phyloP scores from a whole-genome alignment of 2,329 filamentous ascomycete species.

The Byssochlamys sp. region DNA sequence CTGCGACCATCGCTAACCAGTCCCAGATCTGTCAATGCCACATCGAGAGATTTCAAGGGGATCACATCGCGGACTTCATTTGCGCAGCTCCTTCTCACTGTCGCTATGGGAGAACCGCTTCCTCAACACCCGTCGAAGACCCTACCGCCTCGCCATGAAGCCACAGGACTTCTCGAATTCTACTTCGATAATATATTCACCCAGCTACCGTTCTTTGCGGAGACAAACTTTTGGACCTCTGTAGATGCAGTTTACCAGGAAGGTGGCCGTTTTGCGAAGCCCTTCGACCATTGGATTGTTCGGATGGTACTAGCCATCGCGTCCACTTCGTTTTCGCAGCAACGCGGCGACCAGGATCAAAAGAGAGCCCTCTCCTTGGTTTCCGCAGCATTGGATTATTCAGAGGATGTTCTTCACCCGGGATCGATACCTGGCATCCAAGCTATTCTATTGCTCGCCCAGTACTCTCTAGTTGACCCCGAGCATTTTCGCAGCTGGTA shows the following conservation, averaged over 20 bases:
- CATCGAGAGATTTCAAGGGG: constrained; percentile 83
- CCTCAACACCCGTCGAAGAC: constrained; percentile 50
- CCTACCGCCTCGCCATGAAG: constrained; percentile 63
- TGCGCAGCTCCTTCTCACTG: constrained; percentile 40
- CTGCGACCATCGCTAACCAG: constrained; percentile 8
- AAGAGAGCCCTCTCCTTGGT: constrained; percentile 52
- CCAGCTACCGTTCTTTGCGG: constrained; percentile 72
- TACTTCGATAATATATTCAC: constrained; percentile 76
- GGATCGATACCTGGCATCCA: constrained; percentile 80
- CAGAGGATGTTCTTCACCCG: constrained; percentile 73
- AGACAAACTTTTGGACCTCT: constrained; percentile 65
- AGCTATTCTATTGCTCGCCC: constrained; percentile 71
- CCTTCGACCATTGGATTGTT: constrained; percentile 72
- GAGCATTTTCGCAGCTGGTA: constrained; percentile 91
- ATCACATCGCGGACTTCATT: constrained; percentile 43
- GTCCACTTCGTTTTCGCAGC: constrained; percentile 61
- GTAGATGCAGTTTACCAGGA: constrained; percentile 74
- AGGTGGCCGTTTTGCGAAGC: constrained; percentile 51
- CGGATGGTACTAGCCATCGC: constrained; percentile 84
- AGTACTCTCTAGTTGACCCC: constrained; percentile 84
- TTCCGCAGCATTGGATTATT: constrained; percentile 60
- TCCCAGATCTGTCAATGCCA: constrained; percentile 78
- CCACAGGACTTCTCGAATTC: constrained; percentile 63
- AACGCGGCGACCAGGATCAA: constrained; percentile 54
- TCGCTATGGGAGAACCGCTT: constrained; percentile 63